Percentiles rank a stretch among this genome's conserved stretches.
Evolutionary conservation across 306 rosid species (phyloP).

Genomic region (Cucumis melo): DNA sequence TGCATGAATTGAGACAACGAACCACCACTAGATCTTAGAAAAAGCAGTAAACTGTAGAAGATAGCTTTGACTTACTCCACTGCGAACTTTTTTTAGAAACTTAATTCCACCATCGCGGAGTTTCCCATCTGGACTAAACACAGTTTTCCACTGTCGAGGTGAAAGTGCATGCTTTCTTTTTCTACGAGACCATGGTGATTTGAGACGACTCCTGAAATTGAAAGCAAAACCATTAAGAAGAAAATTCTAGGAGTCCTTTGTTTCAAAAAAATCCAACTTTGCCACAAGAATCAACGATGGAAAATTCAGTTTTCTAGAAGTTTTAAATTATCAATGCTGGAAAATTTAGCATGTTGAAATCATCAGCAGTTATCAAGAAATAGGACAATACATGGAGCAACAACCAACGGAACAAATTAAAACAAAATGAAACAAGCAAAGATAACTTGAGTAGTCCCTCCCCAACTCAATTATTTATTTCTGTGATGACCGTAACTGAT

Average conservation of each 20-base stretch:
- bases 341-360: neutral
- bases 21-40: neutral
- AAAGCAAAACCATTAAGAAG: neutral
- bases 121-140: constrained; percentile 71
- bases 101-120: constrained; percentile 84
- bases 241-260: neutral
- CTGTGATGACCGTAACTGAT: neutral
- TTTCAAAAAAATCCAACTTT: neutral
- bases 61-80: constrained; percentile 62
- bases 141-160: constrained; percentile 61
- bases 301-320: neutral
- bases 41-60: neutral
- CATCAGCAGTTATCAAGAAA: neutral
- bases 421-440: neutral
- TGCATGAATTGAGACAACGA: neutral
- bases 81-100: constrained; percentile 88
- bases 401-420: neutral
- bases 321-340: neutral
- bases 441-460: neutral
- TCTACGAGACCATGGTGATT: constrained; percentile 97
- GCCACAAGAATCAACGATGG: neutral
- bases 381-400: neutral
- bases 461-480: neutral
- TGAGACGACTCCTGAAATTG: constrained; percentile 61
- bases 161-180: constrained; percentile 81